Percentiles rank a stretch among this genome's conserved stretches.
These are phyloP conservation scores for Diaporthe ampelina DNA, from an alignment of 2,329 filamentous ascomycete genomes.

Conservation along the genomic window DNA sequence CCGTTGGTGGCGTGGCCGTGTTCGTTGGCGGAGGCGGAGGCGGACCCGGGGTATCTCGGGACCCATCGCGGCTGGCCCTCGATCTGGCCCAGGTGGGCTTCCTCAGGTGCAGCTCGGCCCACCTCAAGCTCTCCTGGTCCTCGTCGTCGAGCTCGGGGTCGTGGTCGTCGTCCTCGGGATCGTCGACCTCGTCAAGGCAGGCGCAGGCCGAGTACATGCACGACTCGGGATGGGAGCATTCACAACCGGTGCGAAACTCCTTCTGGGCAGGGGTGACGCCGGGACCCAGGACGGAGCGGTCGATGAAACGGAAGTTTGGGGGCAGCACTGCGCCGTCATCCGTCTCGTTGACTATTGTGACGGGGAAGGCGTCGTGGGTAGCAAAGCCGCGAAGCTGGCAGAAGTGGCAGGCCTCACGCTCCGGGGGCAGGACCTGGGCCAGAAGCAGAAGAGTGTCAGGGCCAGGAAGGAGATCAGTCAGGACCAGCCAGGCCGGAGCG, in stretches of 20 bases:
- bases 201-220: conserved; percentile 78
- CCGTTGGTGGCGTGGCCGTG: not conserved
- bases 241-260: conserved; percentile 78
- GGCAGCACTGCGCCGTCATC: conserved; percentile 69
- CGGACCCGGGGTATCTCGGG: conserved; percentile 2
- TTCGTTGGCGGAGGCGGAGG: not conserved
- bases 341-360: conserved; percentile 75
- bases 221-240: conserved; percentile 71
- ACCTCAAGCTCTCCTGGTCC: conserved; percentile 44
- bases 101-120: conserved; percentile 39
- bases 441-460: not conserved
- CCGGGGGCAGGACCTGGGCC: conserved; percentile 13
- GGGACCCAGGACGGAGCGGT: conserved; percentile 69
- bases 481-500: conserved; percentile 9
- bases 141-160: conserved; percentile 59
- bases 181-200: conserved; percentile 71
- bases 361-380: conserved; percentile 62
- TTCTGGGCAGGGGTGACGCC: conserved; percentile 72
- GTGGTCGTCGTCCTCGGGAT: conserved; percentile 62
- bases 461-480: not conserved
- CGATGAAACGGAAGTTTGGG: conserved; percentile 77
- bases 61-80: conserved; percentile 31
- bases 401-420: conserved; percentile 64
- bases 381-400: conserved; percentile 72
- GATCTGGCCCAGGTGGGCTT: conserved; percentile 36